phyloP scores from a whole-genome alignment of 2,329 filamentous ascomycete genomes.

The Cyphellophora attinorum region DNA sequence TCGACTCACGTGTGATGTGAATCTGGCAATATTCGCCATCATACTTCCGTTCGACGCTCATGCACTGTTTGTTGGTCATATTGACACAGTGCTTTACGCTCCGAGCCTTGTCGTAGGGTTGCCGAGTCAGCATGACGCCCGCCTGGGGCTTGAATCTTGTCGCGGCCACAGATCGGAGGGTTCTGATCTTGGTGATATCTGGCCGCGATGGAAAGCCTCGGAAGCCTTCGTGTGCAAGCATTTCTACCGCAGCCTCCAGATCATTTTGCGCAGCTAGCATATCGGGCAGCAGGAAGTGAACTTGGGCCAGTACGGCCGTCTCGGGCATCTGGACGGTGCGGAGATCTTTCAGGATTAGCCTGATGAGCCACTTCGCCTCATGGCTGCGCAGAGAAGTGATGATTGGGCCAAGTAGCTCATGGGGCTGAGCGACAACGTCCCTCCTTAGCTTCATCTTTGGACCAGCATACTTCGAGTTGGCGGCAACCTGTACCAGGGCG shows the following conservation, averaged over 20 bases:
- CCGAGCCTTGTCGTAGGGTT: constrained; percentile 50
- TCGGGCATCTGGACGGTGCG: constrained; percentile 56
- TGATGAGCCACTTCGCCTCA: constrained; percentile 80
- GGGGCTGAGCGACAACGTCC: too few relatives aligned
- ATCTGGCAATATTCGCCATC: constrained; percentile 89
- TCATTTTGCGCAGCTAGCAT: constrained; percentile 13
- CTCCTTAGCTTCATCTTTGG: too few relatives aligned
- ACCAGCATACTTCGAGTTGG: constrained; percentile 50
- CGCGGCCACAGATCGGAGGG: constrained; percentile 6
- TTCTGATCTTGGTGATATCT: too few relatives aligned
- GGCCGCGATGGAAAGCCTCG: constrained; percentile 1
- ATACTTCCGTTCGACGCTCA: constrained; percentile 73
- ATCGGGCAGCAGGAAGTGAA: constrained; percentile 61
- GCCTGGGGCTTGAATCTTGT: constrained; percentile 38
- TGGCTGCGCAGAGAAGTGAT: constrained; percentile 52
- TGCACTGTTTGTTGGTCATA: constrained; percentile 48
- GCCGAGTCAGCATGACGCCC: constrained; percentile 51
- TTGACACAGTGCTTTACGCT: constrained; percentile 65
- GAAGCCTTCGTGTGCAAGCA: constrained; percentile 7
- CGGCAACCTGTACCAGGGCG: constrained; percentile 56
- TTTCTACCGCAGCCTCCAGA: constrained; percentile 12
- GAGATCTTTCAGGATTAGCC: constrained; percentile 69
- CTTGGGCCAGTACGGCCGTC: constrained; percentile 45
- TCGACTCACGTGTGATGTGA: constrained; percentile 57
- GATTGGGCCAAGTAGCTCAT: too few relatives aligned